phyloP scores from a whole-genome alignment of 805 yeast species.

The Pichia nanzhaoensis region DNA sequence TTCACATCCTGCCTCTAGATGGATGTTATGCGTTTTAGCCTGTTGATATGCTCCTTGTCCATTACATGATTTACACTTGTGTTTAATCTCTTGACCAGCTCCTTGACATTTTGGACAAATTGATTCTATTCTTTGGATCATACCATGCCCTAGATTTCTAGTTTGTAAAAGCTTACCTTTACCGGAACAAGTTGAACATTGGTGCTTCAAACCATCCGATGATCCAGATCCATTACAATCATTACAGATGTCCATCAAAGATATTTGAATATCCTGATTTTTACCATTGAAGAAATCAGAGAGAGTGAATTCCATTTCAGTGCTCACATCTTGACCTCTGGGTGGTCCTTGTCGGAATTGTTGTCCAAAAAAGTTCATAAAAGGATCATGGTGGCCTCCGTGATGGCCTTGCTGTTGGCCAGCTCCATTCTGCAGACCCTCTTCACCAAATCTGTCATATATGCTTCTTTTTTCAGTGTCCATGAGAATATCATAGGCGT shows the following conservation, averaged over 20 bases:
- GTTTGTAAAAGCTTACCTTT: constrained; percentile 58
- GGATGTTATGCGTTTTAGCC: constrained; percentile 50
- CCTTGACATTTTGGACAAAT: constrained; percentile 80
- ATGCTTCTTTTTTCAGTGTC: constrained; percentile 61
- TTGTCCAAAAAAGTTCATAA: constrained; percentile 50
- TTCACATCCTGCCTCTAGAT: constrained; percentile 64
- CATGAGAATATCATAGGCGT: constrained; percentile 81
- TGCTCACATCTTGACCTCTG: constrained; percentile 57
- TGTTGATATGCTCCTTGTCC: constrained; percentile 63
- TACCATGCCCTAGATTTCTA: constrained; percentile 80
- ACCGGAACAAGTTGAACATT: constrained; percentile 70
- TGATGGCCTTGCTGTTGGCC: constrained; percentile 32
- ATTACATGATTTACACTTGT: constrained; percentile 61
- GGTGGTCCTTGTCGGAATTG: constrained; percentile 32
- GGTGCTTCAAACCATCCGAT: constrained; percentile 62
- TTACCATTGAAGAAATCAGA: constrained; percentile 68
- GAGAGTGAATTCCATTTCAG: constrained; percentile 50
- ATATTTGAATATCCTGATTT: constrained; percentile 50
- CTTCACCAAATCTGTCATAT: constrained; percentile 75
- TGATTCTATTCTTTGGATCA: constrained; percentile 79
- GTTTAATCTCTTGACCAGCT: constrained; percentile 56
- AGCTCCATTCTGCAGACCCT: constrained; percentile 60
- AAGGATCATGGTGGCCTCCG: constrained; percentile 49
- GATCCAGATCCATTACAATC: constrained; percentile 83
- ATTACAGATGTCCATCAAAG: constrained; percentile 69